Conservation (phyloP, 768 basidiomycete genomes). For the Naematelia encephala region DNA sequence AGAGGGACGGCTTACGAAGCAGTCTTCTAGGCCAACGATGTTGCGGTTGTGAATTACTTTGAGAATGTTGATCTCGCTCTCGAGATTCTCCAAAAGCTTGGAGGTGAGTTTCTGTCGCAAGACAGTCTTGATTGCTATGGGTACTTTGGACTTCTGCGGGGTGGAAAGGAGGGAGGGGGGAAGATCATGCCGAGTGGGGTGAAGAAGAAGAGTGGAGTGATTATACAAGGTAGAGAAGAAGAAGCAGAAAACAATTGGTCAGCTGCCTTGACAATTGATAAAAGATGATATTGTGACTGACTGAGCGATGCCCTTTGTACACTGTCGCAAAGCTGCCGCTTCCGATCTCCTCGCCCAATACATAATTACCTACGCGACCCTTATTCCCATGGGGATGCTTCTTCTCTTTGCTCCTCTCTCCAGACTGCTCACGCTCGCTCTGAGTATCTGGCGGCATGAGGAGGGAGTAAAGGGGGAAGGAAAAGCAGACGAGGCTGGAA, state of each 20-base stretch:
- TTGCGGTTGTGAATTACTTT: constrained; percentile 89
- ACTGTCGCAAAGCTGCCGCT: constrained; percentile 92
- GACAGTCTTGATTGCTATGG: constrained; percentile 93
- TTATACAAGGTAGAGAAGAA: neutral
- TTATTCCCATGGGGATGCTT: constrained; percentile 16
- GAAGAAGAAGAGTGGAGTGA: neutral
- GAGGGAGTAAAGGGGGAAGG: neutral
- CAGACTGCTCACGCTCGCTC: neutral
- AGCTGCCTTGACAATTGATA: too few relatives aligned
- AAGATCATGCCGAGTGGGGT: neutral
- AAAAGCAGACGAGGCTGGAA: neutral
- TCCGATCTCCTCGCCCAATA: constrained; percentile 53
- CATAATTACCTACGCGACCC: constrained; percentile 51
- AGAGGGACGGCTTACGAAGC: constrained; percentile 62
- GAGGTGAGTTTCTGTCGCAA: constrained; percentile 78
- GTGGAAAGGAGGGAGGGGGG: neutral
- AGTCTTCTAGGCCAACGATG: constrained; percentile 87
- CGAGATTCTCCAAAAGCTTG: constrained; percentile 95
- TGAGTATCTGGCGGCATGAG: constrained; percentile 17
- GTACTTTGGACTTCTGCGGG: constrained; percentile 66
- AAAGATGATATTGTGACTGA: constrained; percentile 51
- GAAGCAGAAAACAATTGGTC: constrained; percentile 2
- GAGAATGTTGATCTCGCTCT: constrained; percentile 94
- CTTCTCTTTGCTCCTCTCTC: constrained; percentile 8
- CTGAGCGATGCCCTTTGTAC: constrained; percentile 87